Conservation (phyloP, 257 asterid genomes). For the Eustoma russellianum region DNA sequence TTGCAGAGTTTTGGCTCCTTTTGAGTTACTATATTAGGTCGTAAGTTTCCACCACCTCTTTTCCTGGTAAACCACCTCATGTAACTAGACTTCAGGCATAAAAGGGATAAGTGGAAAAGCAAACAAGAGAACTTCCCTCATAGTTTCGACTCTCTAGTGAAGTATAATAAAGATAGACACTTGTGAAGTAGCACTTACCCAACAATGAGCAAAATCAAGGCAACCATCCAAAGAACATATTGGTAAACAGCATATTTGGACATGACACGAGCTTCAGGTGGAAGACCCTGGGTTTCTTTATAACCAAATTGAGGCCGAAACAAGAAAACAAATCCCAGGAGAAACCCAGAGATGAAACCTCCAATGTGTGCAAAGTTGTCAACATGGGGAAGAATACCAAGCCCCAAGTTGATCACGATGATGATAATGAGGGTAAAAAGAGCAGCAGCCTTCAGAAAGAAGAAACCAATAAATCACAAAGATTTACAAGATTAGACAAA, state of each 20-base stretch:
- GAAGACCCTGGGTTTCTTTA: conserved; percentile 43
- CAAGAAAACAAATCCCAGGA: conserved; percentile 68
- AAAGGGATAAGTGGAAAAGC: too few relatives aligned
- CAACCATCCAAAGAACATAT: conserved; percentile 36
- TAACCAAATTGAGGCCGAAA: conserved; percentile 84
- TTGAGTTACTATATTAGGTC: too few relatives aligned
- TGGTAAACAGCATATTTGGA: conserved; percentile 66
- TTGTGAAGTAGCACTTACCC: conserved; percentile 38
- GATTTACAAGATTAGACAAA: too few relatives aligned
- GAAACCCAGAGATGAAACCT: conserved; percentile 71
- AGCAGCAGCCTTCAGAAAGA: conserved; percentile 52
- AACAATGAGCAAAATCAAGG: conserved; percentile 38
- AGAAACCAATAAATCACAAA: not conserved
- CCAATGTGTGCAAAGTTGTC: conserved; percentile 92
- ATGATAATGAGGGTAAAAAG: conserved; percentile 69
- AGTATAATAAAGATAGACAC: too few relatives aligned
- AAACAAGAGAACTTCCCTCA: too few relatives aligned
- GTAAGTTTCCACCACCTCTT: too few relatives aligned
- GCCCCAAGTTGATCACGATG: conserved; percentile 57
- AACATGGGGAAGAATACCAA: conserved; percentile 79
- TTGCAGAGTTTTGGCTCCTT: too few relatives aligned
- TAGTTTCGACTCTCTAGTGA: too few relatives aligned
- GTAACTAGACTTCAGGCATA: too few relatives aligned
- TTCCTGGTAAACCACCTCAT: too few relatives aligned
- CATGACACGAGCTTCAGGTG: conserved; percentile 45